Base-by-base conservation (phyloP, 176 grass and related monocot genomes). In the Leersia perrieri region DNA sequence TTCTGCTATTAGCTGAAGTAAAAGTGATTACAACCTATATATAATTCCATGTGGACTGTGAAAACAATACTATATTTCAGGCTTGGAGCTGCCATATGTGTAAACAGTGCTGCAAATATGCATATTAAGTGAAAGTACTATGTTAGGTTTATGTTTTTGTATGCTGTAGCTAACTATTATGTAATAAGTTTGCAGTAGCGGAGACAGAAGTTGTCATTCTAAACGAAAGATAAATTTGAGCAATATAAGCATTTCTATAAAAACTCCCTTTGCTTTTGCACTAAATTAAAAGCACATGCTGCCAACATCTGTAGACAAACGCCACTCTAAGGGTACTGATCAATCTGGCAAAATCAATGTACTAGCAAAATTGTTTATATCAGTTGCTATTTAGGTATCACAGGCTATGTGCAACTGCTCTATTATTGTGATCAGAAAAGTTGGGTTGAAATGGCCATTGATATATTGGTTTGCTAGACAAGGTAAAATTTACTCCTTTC, bases 251-350 rank as follows among this genome's bases (percentile, higher is more conserved):
- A 41, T 30, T 39, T 70, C 0, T n/a, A n/a, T n/a, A 4, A 68
- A 63, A 30, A 36, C 47, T 83, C 60, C 11, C 42, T 35, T 31
- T 30, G 1, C 26, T 38, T 9, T 41, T 74, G 5, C 27, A 63
- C 20, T 20, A 55, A 70, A 33, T 33, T 45, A 79, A 11, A 78
- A 76, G n/a, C 27, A 64, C 7, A 51, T 1, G 3, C 63, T 80
- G 23, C 38, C 47, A 38, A 63, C 36, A 78, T 3, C 47, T 47
- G 16, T 41, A 53, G 70, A n/a, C 18, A 83, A 73, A 88, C 45
- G 11, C 14, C 36, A 29, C 11, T 67, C 36, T 28, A n/a, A 68
- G 11, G 23, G 53, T 31, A 45, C 4, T 20, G 16, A 42, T 45
- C 47, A 80, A 9, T 2, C 33, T 58, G 41, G 44, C 9, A 26